A percentile compares a stretch with the other conserved stretches of the same genome.
Evolutionary conservation across 2,329 filamentous ascomycete species (phyloP).

Genomic region (Didymella glomerata): DNA sequence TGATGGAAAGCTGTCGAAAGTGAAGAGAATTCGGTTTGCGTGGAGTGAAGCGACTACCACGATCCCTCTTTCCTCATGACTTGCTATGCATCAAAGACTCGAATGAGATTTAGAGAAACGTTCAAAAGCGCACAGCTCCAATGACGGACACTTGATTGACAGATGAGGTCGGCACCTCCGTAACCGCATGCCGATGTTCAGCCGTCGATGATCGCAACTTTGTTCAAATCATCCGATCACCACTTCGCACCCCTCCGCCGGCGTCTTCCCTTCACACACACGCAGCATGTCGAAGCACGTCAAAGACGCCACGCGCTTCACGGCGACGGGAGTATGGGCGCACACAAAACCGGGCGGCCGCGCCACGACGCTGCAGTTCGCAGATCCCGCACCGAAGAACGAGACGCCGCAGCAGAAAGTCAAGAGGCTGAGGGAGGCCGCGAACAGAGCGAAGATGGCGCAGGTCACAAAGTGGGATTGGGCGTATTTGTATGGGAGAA

Average conservation of each 20-base stretch:
- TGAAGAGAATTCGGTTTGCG: slow-evolving; percentile 5
- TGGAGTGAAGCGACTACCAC: background rate
- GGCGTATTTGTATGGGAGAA: slow-evolving; percentile 48
- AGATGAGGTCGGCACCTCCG: slow-evolving; percentile 14
- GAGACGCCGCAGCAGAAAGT: slow-evolving; percentile 65
- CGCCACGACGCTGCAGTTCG: slow-evolving; percentile 52
- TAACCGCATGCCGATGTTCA: slow-evolving; percentile 22
- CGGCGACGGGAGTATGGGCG: slow-evolving; percentile 74
- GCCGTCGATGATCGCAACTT: slow-evolving; percentile 41
- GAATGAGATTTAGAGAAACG: background rate
- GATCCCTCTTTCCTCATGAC: slow-evolving; percentile 3
- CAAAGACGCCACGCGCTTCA: slow-evolving; percentile 82
- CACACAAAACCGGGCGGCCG: slow-evolving; percentile 65
- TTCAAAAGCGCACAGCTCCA: background rate
- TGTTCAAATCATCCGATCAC: slow-evolving; percentile 46
- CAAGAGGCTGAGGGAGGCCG: slow-evolving; percentile 59
- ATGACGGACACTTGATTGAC: background rate
- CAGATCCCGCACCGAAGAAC: slow-evolving; percentile 53
- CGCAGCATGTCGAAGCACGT: slow-evolving; percentile 69
- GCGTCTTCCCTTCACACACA: slow-evolving; percentile 19
- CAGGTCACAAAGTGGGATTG: slow-evolving; percentile 64
- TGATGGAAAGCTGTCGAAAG: background rate
- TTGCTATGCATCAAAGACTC: background rate
- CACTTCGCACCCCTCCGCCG: slow-evolving; percentile 27
- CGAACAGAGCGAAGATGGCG: slow-evolving; percentile 56